Percentiles rank a stretch among this genome's conserved stretches.
phyloP scores from a whole-genome alignment of 768 basidiomycete genomes.

The Inosperma sp. region DNA sequence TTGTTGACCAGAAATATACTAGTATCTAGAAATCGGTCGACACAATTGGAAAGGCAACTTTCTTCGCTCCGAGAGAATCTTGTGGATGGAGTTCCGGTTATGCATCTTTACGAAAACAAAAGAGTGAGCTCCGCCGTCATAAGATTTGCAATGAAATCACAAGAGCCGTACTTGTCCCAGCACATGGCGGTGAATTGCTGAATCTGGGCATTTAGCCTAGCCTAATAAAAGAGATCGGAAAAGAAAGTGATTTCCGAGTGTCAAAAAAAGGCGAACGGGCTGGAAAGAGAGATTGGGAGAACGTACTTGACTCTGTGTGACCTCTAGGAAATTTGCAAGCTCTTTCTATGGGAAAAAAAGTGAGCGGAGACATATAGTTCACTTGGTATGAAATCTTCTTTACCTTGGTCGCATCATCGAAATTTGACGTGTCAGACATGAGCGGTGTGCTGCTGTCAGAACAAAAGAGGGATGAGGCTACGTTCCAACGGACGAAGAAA shows the following conservation, averaged over 20 bases:
- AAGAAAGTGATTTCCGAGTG: slow-evolving; percentile 8
- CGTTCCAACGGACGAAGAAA: neutral
- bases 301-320: slow-evolving; percentile 73
- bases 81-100: slow-evolving; percentile 72
- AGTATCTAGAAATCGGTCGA: slow-evolving; percentile 87
- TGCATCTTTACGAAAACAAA: slow-evolving; percentile 58
- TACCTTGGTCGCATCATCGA: slow-evolving; percentile 79
- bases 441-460: too few relatives aligned
- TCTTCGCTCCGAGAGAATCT: slow-evolving; percentile 78
- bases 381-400: slow-evolving; percentile 12
- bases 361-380: neutral
- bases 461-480: too few relatives aligned
- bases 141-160: slow-evolving; percentile 3
- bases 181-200: slow-evolving; percentile 80
- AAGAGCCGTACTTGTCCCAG: slow-evolving; percentile 81
- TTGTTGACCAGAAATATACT: slow-evolving; percentile 76
- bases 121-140: slow-evolving; percentile 2
- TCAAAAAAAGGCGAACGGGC: neutral
- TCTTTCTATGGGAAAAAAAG: slow-evolving; percentile 58
- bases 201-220: slow-evolving; percentile 58
- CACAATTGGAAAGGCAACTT: slow-evolving; percentile 82
- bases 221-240: slow-evolving; percentile 26
- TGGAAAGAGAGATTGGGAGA: slow-evolving; percentile 10
- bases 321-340: slow-evolving; percentile 71
- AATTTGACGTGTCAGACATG: slow-evolving; percentile 44